A percentile compares a stretch with the other conserved stretches of the same genome.
These are phyloP conservation scores for Xylariaceae sp. DNA, from an alignment of 2,329 filamentous ascomycete genomes.

Conservation along the genomic window DNA sequence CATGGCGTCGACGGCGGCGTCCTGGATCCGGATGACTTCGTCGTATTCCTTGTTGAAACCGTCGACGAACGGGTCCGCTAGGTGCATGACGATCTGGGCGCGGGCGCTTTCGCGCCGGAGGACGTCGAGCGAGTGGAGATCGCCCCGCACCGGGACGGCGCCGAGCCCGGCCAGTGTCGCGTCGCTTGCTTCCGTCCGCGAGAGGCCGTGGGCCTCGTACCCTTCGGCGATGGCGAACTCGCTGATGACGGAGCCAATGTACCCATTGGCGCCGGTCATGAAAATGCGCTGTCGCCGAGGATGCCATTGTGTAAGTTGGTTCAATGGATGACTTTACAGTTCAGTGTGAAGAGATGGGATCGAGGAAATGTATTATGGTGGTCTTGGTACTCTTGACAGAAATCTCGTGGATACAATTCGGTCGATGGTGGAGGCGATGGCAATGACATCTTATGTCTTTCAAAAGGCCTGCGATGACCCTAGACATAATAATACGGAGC, in stretches of 20 bases:
- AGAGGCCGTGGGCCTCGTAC: conserved; percentile 46
- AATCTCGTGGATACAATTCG: too few species aligned
- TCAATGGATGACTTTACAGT: background rate
- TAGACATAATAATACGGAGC: too few species aligned
- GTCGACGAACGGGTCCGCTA: conserved; percentile 39
- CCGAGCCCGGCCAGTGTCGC: conserved; percentile 42
- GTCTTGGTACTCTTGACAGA: too few species aligned
- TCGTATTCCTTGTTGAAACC: background rate
- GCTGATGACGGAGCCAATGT: conserved; percentile 42
- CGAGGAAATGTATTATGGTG: background rate
- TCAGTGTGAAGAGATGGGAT: too few species aligned
- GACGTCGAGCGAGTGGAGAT: conserved; percentile 42
- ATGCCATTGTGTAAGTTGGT: conserved; percentile 13
- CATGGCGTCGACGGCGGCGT: conserved; percentile 43
- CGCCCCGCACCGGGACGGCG: conserved; percentile 44
- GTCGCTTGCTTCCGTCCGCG: conserved; percentile 41
- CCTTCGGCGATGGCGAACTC: conserved; percentile 41
- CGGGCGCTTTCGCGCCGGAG: conserved; percentile 41
- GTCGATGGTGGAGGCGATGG: too few species aligned
- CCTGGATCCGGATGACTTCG: conserved; percentile 36
- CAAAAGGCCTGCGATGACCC: too few species aligned
- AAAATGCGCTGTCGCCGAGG: conserved; percentile 36
- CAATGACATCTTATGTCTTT: too few species aligned
- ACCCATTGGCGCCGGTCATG: conserved; percentile 46
- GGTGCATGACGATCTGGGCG: conserved; percentile 48